These are phyloP conservation scores for Gautieria morchelliformis DNA, from an alignment of 768 basidiomycete genomes.

Conservation along the genomic window DNA sequence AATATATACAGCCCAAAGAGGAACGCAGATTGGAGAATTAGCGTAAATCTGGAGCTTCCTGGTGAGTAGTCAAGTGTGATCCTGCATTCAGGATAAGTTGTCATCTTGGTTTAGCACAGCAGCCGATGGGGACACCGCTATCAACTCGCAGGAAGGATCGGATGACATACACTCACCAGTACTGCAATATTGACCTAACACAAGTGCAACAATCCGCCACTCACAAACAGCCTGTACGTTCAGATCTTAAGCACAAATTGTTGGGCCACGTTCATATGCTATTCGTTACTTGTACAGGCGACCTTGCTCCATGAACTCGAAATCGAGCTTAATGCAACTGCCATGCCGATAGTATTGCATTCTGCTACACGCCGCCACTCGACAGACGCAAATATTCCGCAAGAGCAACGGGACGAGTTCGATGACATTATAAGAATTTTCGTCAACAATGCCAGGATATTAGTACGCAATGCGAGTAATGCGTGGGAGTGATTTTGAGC, in stretches of 20 bases:
- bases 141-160: constrained; percentile 77
- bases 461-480: constrained; percentile 60
- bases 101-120: constrained; percentile 35
- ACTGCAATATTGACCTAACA: constrained; percentile 88
- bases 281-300: constrained; percentile 2
- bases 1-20: constrained; percentile 81
- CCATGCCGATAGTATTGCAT: constrained; percentile 60
- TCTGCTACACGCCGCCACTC: constrained; percentile 55
- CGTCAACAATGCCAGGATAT: constrained; percentile 86
- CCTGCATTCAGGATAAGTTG: neutral
- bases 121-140: constrained; percentile 53
- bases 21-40: constrained; percentile 84
- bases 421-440: constrained; percentile 89
- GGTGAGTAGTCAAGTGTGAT: constrained; percentile 36
- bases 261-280: neutral
- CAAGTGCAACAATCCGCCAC: constrained; percentile 62
- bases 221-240: constrained; percentile 41
- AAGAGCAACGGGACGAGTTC: constrained; percentile 65
- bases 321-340: constrained; percentile 52
- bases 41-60: constrained; percentile 85
- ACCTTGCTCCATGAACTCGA: constrained; percentile 74
- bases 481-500: neutral
- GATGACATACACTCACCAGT: constrained; percentile 87
- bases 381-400: constrained; percentile 41
- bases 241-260: neutral